phyloP scores from a whole-genome alignment of 1,284 basidiomycete genomes.

The Ceraceosorus guamensis region DNA sequence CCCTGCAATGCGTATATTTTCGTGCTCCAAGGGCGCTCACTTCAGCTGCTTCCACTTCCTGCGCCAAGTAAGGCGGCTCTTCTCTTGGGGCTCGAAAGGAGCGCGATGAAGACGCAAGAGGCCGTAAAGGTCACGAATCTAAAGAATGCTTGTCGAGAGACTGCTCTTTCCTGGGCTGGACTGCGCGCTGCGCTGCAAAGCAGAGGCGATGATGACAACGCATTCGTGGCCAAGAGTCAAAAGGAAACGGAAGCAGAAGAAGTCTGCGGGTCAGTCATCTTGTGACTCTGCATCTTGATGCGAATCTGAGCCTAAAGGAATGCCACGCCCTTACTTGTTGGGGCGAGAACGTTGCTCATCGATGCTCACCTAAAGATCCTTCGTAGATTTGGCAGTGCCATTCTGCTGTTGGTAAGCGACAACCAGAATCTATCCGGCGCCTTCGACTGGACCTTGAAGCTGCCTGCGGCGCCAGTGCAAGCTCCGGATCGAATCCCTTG shows the following conservation, averaged over 20 bases:
- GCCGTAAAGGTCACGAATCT: conserved; percentile 37
- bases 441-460: too few species aligned
- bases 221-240: too few species aligned
- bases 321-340: background rate
- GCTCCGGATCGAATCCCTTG: too few species aligned
- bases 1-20: too few species aligned
- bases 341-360: background rate
- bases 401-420: conserved; percentile 5
- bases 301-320: background rate
- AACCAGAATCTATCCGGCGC: too few species aligned
- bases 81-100: conserved; percentile 31
- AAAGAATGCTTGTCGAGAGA: conserved; percentile 40
- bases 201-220: too few species aligned
- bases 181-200: conserved; percentile 27
- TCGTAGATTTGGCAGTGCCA: conserved; percentile 36
- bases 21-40: too few species aligned
- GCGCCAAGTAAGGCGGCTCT: conserved; percentile 9
- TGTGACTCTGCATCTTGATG: background rate
- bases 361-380: conserved; percentile 27
- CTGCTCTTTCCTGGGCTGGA: conserved; percentile 32
- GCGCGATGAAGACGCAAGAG: conserved; percentile 37
- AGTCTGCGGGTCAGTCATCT: too few species aligned
- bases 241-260: background rate
- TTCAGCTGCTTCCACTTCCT: background rate
- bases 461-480: too few species aligned